phyloP scores from a whole-genome alignment of 1,284 basidiomycete species.

The Cutaneotrichosporon mucoides region DNA sequence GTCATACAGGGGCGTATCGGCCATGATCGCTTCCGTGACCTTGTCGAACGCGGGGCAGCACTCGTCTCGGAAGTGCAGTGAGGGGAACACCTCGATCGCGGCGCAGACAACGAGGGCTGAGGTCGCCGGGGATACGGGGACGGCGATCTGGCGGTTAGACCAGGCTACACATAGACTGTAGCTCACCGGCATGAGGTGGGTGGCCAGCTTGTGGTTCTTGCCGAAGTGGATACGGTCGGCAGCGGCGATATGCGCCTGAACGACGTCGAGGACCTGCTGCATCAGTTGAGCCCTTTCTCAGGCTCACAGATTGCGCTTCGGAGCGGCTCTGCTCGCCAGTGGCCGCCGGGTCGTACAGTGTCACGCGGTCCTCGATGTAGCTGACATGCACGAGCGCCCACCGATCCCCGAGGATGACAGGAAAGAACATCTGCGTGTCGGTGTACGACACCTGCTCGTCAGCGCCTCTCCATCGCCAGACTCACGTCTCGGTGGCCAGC shows the following conservation, averaged over 20 bases:
- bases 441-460: conserved; percentile 1
- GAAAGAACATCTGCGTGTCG: not conserved
- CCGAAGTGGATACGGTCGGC: not conserved
- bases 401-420: not conserved
- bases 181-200: not conserved
- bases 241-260: not conserved
- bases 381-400: not conserved
- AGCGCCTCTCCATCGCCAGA: not conserved
- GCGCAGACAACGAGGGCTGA: not conserved
- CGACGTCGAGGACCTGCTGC: not conserved
- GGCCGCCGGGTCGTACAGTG: not conserved
- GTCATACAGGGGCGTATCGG: not conserved
- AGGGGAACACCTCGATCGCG: not conserved
- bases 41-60: not conserved
- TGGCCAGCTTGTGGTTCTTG: not conserved
- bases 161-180: not conserved
- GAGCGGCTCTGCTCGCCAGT: not conserved
- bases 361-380: not conserved
- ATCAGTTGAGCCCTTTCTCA: not conserved
- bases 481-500: not conserved
- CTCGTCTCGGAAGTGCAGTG: not conserved
- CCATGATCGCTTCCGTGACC: not conserved
- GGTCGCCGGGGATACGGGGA: not conserved
- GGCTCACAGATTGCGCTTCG: not conserved
- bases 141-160: not conserved